Percentiles rank a stretch among this genome's conserved stretches.
Conservation (phyloP, 2,329 filamentous ascomycete species). For the Lomentospora prolificans region DNA sequence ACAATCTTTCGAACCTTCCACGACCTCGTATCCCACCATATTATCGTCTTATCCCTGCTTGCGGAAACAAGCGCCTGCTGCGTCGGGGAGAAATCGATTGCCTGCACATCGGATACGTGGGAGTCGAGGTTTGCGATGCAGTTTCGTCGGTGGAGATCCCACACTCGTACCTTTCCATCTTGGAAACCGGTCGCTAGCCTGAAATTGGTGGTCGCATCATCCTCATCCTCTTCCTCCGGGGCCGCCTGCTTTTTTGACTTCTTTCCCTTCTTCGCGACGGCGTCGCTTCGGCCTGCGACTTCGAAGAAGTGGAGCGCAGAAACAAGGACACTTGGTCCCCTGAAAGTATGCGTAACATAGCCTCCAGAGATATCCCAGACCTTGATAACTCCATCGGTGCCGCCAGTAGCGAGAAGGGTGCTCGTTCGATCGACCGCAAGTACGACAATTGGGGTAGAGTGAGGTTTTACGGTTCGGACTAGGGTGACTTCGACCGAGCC, state of each 20-base stretch:
- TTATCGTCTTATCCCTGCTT: slow-evolving; percentile 86
- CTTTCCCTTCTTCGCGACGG: slow-evolving; percentile 25
- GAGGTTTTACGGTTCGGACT: slow-evolving; percentile 75
- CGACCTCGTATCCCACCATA: slow-evolving; percentile 77
- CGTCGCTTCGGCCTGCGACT: slow-evolving; percentile 39
- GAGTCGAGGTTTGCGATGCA: slow-evolving; percentile 73
- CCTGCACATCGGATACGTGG: slow-evolving; percentile 90
- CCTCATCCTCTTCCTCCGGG: slow-evolving; percentile 27
- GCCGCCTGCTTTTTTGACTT: slow-evolving; percentile 26
- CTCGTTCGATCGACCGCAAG: slow-evolving; percentile 72
- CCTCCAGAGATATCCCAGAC: slow-evolving; percentile 91
- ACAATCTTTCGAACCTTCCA: slow-evolving; percentile 79
- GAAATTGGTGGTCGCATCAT: slow-evolving; percentile 44
- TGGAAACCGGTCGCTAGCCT: slow-evolving; percentile 85
- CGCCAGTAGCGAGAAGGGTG: slow-evolving; percentile 83
- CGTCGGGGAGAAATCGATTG: slow-evolving; percentile 67
- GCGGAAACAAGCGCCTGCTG: slow-evolving; percentile 72
- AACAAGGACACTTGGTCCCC: slow-evolving; percentile 82
- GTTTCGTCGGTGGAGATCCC: slow-evolving; percentile 79
- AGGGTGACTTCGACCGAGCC: slow-evolving; percentile 56
- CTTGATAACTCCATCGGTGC: slow-evolving; percentile 87
- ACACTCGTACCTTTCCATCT: slow-evolving; percentile 84
- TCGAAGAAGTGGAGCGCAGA: slow-evolving; percentile 91
- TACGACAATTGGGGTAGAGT: slow-evolving; percentile 80
- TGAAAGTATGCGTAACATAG: slow-evolving; percentile 90